These are phyloP conservation scores for Cytidiella melzeri DNA, from an alignment of 768 basidiomycete species.

Conservation along the genomic window DNA sequence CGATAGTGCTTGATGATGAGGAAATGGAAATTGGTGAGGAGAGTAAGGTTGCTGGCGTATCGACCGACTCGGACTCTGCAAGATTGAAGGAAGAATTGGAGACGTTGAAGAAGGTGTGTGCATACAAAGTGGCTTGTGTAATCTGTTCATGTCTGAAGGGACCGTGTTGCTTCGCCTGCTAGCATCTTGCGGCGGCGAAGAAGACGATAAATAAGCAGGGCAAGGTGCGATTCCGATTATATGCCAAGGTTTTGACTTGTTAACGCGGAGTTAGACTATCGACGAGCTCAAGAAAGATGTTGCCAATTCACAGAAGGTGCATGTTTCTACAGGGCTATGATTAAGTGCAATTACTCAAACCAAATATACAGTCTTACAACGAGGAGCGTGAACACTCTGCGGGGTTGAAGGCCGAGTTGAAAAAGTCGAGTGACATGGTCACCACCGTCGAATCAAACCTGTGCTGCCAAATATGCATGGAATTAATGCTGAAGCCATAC, in stretches of 20 bases:
- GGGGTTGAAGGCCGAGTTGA: conserved; percentile 44
- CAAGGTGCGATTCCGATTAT: conserved; percentile 15
- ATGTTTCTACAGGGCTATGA: not conserved
- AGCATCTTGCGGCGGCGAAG: conserved; percentile 19
- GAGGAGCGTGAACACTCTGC: conserved; percentile 45
- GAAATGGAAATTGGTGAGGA: conserved; percentile 22
- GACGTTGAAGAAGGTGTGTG: conserved; percentile 18
- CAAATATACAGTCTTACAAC: conserved; percentile 14
- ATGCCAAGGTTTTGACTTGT: not conserved
- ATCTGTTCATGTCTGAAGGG: not conserved
- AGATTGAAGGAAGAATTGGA: conserved; percentile 23
- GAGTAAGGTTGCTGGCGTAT: not conserved
- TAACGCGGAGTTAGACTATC: conserved; percentile 6
- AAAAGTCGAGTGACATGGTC: conserved; percentile 57
- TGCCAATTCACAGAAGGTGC: conserved; percentile 16
- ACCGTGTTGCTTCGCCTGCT: not conserved
- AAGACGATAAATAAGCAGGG: conserved; percentile 22
- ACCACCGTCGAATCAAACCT: conserved; percentile 50
- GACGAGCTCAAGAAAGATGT: conserved; percentile 23
- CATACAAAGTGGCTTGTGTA: not conserved
- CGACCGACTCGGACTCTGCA: conserved; percentile 14
- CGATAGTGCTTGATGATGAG: conserved; percentile 25
- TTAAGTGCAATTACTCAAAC: not conserved
- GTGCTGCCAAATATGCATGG: conserved; percentile 77
- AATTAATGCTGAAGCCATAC: conserved; percentile 56